These are phyloP conservation scores for Suillus decipiens DNA, from an alignment of 768 basidiomycete genomes.

Conservation along the genomic window DNA sequence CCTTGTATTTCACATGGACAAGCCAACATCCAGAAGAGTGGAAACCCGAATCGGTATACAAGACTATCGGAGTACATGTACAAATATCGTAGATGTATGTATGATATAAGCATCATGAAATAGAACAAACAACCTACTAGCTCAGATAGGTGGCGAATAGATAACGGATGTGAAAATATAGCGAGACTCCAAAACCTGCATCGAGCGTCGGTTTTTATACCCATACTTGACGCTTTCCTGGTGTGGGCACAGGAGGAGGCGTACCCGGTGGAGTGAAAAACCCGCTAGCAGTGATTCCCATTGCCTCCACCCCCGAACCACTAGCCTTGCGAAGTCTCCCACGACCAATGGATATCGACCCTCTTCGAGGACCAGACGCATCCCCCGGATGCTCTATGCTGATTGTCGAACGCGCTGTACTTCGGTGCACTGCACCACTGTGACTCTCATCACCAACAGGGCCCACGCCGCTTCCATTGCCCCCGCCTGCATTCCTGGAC, in stretches of 20 bases:
- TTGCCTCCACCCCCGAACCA: slow-evolving; percentile 75
- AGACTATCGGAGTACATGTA: slow-evolving; percentile 1
- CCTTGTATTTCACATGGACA: neutral
- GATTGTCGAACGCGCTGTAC: slow-evolving; percentile 56
- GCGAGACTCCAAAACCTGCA: neutral
- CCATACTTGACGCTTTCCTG: slow-evolving; percentile 1
- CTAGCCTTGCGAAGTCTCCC: slow-evolving; percentile 61
- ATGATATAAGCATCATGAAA: neutral
- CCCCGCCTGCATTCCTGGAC: neutral
- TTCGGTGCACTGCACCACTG: slow-evolving; percentile 31
- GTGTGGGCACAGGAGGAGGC: slow-evolving; percentile 30
- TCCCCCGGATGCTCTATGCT: slow-evolving; percentile 54
- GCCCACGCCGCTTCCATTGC: slow-evolving; percentile 24
- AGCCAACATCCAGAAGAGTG: neutral
- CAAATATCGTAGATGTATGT: neutral
- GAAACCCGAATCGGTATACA: neutral
- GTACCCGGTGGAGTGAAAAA: slow-evolving; percentile 66
- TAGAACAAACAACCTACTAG: neutral
- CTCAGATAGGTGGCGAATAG: neutral
- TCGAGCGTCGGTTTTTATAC: neutral
- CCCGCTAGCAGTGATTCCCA: slow-evolving; percentile 74
- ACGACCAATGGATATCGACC: slow-evolving; percentile 67
- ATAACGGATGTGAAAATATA: neutral
- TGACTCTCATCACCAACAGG: slow-evolving; percentile 38
- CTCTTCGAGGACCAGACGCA: slow-evolving; percentile 40